Evolutionary conservation across 768 basidiomycete genomes (phyloP), one percentile per base, ranked within the genome.

Genomic region (Termitomyces sp.): DNA sequence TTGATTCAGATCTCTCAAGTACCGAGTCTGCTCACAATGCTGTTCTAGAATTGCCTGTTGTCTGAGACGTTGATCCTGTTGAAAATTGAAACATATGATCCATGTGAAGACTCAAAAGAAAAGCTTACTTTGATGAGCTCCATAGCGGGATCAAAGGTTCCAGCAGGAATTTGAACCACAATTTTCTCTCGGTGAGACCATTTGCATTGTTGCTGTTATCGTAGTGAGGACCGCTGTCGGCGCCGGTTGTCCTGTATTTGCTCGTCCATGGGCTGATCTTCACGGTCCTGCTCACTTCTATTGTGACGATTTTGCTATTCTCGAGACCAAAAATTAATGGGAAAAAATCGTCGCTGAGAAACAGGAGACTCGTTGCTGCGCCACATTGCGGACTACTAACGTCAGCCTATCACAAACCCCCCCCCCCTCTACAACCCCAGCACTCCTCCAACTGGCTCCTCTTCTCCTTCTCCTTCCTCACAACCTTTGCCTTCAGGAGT

Each of bases 21-120:
- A 58, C n/a, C 47, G 54, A n/a, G 41, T 16, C 2, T 6, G 24
- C 33, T 59, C 54, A 6, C 33, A 57, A 14, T 59, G 55, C 38
- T 62, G 54, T 8, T 62, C 57, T 13, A 47, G 7, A 4, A 54
- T 33, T 11, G 57, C 57, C 6, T 38, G 52, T 24, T 62, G 61
- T 18, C 28, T 26, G 13, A 30, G 33, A 13, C 35, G 54, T 11
- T 41, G 33, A n/a, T 60, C 52, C 58, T 57, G n/a, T 35, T 35
- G 13, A 14, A 45, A 7, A 20, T 3, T n/a, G 9, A 10, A 26
- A 26, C n/a, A 22, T 13, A 24, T 7, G 13, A 5, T 10, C 41
- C 8, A 4, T 22, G 22, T 3, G 20, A 3, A 18, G 11, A n/a
- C 5, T 26, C 26, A n/a, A 4, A 4, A 26, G 8, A 35, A 0